Percentiles rank a stretch among this genome's conserved stretches.
These are phyloP conservation scores for Psophocarpus tetragonolobus DNA, from an alignment of 306 rosid species.

Conservation along the genomic window DNA sequence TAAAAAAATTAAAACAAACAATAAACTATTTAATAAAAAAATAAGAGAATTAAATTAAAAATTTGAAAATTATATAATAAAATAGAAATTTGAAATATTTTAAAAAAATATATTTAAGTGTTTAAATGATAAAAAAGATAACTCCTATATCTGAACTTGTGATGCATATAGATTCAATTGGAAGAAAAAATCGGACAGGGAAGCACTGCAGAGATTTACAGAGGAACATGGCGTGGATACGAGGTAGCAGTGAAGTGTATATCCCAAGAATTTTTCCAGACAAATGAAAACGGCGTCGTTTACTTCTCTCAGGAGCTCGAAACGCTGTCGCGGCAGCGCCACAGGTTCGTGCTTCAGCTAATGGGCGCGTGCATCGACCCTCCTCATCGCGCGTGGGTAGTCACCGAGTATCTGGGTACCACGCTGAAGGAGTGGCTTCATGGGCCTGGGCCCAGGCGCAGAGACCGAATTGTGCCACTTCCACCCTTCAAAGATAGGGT, in stretches of 20 bases:
- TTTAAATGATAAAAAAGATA: too few relatives aligned
- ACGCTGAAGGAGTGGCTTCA: constrained; percentile 71
- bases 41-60: too few relatives aligned
- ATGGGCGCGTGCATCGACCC: constrained; percentile 78
- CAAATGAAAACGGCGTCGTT: constrained; percentile 48
- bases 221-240: constrained; percentile 64
- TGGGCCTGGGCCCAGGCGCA: constrained; percentile 52
- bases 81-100: too few relatives aligned
- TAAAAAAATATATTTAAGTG: too few relatives aligned
- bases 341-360: constrained; percentile 60
- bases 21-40: too few relatives aligned
- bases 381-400: constrained; percentile 63
- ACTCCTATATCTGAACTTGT: background rate
- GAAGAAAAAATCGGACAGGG: constrained; percentile 64
- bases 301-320: constrained; percentile 65
- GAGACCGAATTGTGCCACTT: constrained; percentile 41
- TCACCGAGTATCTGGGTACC: constrained; percentile 47
- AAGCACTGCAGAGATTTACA: constrained; percentile 64
- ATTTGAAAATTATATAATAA: too few relatives aligned
- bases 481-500: constrained; percentile 54
- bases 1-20: too few relatives aligned
- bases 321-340: constrained; percentile 59
- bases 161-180: constrained; percentile 50
- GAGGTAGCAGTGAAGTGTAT: constrained; percentile 77
- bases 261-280: constrained; percentile 47